phyloP scores from a whole-genome alignment of 345 rosid genomes.

The Gossypium raimondii region DNA sequence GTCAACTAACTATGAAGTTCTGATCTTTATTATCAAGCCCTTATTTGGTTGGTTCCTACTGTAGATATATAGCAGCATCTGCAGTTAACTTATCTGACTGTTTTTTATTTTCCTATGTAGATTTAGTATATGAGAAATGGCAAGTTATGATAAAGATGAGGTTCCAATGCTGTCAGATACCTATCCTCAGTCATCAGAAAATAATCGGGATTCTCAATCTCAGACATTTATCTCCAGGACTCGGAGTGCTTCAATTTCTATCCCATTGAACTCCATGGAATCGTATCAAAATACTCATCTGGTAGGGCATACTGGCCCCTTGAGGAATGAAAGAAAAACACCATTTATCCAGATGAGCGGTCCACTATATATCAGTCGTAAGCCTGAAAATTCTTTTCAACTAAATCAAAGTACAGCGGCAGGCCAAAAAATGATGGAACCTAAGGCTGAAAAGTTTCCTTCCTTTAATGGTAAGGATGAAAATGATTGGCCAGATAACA shows the following conservation, averaged over 20 bases:
- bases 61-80: neutral
- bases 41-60: no score
- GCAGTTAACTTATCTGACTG: neutral
- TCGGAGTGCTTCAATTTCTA: conserved; percentile 61
- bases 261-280: conserved; percentile 42
- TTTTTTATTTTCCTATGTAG: conserved; percentile 16
- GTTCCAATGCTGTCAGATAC: conserved; percentile 55
- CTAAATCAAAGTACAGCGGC: conserved; percentile 25
- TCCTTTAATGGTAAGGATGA: conserved; percentile 36
- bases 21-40: no score
- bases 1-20: no score
- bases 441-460: conserved; percentile 38
- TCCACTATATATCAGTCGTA: conserved; percentile 44
- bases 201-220: conserved; percentile 30
- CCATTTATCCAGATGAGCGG: conserved; percentile 65
- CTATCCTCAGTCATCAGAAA: conserved; percentile 26
- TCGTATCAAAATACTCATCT: conserved; percentile 38
- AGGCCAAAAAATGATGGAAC: conserved; percentile 23
- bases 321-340: conserved; percentile 55
- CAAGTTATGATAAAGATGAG: conserved; percentile 51
- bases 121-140: conserved; percentile 35
- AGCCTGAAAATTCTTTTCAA: conserved; percentile 27
- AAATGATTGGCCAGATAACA: conserved; percentile 34
- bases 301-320: conserved; percentile 79
- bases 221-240: conserved; percentile 37